Evolutionary conservation across 164 flowering plant genomes (phyloP).

Genomic region (Kalanchoe fedtschenkoi): DNA sequence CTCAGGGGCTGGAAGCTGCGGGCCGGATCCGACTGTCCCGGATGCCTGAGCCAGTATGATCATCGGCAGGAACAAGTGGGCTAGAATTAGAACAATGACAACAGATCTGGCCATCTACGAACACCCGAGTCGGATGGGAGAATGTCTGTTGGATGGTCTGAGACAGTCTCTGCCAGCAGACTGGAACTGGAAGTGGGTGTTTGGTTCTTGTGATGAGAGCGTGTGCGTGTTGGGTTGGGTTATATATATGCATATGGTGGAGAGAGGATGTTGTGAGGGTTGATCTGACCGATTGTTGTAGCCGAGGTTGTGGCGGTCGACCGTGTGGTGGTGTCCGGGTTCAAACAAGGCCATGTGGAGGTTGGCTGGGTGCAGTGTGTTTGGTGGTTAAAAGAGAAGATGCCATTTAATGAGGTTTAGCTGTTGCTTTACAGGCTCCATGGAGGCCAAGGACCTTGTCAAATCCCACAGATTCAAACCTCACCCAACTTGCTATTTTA

Average conservation of each 20-base stretch:
- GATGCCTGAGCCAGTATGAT: background rate
- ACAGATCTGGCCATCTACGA: background rate
- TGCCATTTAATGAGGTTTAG: background rate
- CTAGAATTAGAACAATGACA: background rate
- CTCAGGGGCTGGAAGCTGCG: background rate
- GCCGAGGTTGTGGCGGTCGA: background rate
- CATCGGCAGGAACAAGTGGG: background rate
- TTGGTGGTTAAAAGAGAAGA: background rate
- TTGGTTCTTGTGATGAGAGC: background rate
- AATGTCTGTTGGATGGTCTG: background rate
- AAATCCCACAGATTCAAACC: background rate
- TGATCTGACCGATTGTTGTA: background rate
- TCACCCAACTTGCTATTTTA: no score
- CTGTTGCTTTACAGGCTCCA: background rate
- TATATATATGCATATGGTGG: background rate
- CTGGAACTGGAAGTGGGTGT: no score
- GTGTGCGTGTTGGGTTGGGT: background rate
- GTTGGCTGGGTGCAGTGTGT: background rate
- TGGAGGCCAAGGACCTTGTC: background rate
- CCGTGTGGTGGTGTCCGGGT: constrained; percentile 1
- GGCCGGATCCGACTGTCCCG: background rate
- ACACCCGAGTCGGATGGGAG: background rate
- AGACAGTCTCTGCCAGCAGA: background rate
- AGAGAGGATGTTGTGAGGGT: background rate
- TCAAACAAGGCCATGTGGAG: background rate